Conservation (phyloP, 106 monocot species). For the Dendrobium nobile region DNA sequence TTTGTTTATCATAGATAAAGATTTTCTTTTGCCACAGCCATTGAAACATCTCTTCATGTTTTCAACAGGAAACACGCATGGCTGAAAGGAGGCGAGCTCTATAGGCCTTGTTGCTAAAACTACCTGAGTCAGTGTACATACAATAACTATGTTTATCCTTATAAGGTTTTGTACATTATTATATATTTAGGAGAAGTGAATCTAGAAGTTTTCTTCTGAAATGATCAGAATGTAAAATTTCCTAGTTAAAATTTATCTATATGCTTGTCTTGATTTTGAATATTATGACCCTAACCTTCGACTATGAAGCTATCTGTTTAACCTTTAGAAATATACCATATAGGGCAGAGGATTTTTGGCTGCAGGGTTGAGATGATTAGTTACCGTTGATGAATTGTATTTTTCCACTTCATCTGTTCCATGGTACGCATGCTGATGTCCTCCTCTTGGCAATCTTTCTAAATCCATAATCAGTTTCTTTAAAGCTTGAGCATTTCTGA, state of each 20-base stretch:
- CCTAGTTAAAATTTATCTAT: neutral
- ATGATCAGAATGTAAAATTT: neutral
- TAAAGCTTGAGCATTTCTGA: no score
- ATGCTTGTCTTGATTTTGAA: neutral
- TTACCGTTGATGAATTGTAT: no score
- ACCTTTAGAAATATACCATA: no score
- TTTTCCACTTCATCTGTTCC: no score
- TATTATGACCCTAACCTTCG: neutral
- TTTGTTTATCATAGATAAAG: neutral
- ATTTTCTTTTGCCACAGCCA: neutral
- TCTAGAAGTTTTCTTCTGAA: neutral
- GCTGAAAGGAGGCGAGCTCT: neutral
- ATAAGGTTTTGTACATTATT: conserved; percentile 1
- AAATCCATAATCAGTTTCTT: no score
- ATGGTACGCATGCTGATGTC: no score
- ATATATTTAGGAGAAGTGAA: neutral
- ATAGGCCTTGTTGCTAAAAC: neutral
- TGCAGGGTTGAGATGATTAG: no score
- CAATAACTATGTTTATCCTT: neutral
- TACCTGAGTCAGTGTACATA: neutral
- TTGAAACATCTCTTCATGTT: neutral
- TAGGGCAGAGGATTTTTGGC: no score
- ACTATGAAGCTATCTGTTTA: no score
- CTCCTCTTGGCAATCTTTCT: no score
- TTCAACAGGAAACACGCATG: conserved; percentile 1